Base-by-base conservation (phyloP, 1,139 yeast species). In the Spencermartinsiella ligniputridi region DNA sequence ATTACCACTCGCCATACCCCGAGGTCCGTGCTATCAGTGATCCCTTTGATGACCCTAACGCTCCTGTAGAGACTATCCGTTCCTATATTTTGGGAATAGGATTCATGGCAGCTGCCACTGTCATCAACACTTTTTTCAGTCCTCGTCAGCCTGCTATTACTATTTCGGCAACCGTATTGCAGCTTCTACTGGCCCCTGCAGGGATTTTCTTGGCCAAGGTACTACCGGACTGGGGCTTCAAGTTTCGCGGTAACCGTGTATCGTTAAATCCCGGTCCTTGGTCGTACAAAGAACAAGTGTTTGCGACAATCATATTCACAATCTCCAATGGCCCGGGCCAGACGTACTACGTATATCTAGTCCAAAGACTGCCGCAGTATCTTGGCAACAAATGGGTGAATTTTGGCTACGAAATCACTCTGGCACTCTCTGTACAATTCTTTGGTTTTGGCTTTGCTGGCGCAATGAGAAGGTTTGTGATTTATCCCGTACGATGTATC, bases 371-470 rank as follows among this genome's bases (percentile, higher is more conserved):
- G 20, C 58, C 61, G 3, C 51, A 62, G 39, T 77, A 63, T 53
- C 74, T 75, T 49, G 65, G 68, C 29, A 54, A 62, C 39, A 60
- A 62, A 37, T 74, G 78, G 74, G 75, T 71, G 11, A 65, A 65
- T 17, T 67, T 68, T 50, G 80, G 81, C 21, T 77, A 75, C 54
- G 80, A 77, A 56, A 57, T 75, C 33, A 58, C 76, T 42, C 60
- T 81, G 39, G 69, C 75, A 3, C 54, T 79, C 33, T 69, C 81
- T 2, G 72, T 83, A 2, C 81, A 80, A 56, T 74, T 72, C 51
- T 58, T 81, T 56, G 87, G 88, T 17, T 74, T 79, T 53, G 83
- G 83, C 1, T 71, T 79, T 55, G 82, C 85, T 25, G 85, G 87
- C 46, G 55, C 81, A 19, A 62, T 78, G 62, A 71, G 85, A 56